Base-by-base conservation (phyloP, 2,329 filamentous ascomycete species). In the Esteya vermicola region DNA sequence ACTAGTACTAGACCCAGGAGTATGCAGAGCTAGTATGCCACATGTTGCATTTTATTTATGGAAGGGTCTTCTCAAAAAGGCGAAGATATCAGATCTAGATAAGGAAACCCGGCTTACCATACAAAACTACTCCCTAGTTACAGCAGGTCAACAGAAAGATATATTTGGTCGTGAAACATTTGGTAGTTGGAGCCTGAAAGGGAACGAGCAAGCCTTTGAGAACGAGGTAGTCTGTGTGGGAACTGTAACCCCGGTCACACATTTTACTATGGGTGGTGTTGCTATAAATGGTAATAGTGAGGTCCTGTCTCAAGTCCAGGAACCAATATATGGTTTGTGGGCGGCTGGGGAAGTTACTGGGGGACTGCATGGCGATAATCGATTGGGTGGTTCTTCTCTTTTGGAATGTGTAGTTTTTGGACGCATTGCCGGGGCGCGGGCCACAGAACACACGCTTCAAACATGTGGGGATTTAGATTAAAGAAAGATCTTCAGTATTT, bases 201-300 rank as follows among this genome's bases (percentile, higher is more conserved):
- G 31, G 12, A 78, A 85, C 58, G 19, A 20, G 1, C 38, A 34
- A 1, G 41, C 43, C 20, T 37, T 37, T 21, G 89, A 96, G 58
- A 78, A 80, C 56, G 95, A 94, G 78, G 84, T 96, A 67, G 89
- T 98, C 49, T 74, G 91, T 25, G 54, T 93, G 48, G 44, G 46
- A 1, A 31, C 31, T 16, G 96, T 98, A 86, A 89, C 96, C 72
- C 91, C 91, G 33, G 89, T 98, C 28, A 81, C 96, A 38, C 91
- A 98, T 70, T 98, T 96, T 70, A 98, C 91, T 67, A 98, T 96
- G 91, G 91, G 91, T 60, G 91, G 91, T 71, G 91, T 96, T 52
- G 89, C 95, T 66, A 96, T 98, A 70, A 93, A 96, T 70, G 89
- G 95, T 70, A 81, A 91, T 65, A 82, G 89, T 36, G 76, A 95